phyloP scores from a whole-genome alignment of 495 filamentous ascomycete species.

The Aspergillus saccharolyticus region DNA sequence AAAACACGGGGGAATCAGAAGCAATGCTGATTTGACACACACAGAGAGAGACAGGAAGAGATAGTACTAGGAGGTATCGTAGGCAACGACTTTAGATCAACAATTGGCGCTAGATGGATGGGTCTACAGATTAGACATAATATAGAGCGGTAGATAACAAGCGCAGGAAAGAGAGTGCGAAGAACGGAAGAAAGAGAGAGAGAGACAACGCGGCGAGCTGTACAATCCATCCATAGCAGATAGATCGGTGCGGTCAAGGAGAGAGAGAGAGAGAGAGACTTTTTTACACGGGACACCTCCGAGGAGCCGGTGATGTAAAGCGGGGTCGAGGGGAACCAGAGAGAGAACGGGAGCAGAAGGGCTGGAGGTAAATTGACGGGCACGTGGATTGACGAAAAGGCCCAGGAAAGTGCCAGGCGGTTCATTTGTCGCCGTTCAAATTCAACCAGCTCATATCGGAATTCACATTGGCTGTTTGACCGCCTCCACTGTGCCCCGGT shows the following conservation, averaged over 20 bases:
- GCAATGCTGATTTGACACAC: background rate
- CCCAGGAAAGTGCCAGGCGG: background rate
- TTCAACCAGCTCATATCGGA: conserved; percentile 79
- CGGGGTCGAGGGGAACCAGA: background rate
- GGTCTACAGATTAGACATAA: background rate
- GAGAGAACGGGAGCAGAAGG: background rate
- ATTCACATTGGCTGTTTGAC: conserved; percentile 25
- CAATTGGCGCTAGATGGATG: background rate
- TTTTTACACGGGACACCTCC: background rate
- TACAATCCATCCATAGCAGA: conserved; percentile 3
- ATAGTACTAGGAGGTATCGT: background rate
- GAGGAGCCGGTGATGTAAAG: background rate
- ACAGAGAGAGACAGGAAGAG: background rate
- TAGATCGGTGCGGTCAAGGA: background rate
- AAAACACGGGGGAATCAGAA: background rate
- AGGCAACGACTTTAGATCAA: background rate
- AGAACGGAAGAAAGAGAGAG: conserved; percentile 4
- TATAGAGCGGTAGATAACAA: background rate
- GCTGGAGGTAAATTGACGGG: background rate
- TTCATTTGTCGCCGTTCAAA: conserved; percentile 39
- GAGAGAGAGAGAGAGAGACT: background rate
- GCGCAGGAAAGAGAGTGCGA: background rate
- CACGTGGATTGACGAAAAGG: background rate
- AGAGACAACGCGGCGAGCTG: conserved; percentile 13
- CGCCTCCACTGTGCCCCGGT: background rate